Conservation (phyloP, 2,329 filamentous ascomycete genomes). For the Neofusicoccum cordaticola region DNA sequence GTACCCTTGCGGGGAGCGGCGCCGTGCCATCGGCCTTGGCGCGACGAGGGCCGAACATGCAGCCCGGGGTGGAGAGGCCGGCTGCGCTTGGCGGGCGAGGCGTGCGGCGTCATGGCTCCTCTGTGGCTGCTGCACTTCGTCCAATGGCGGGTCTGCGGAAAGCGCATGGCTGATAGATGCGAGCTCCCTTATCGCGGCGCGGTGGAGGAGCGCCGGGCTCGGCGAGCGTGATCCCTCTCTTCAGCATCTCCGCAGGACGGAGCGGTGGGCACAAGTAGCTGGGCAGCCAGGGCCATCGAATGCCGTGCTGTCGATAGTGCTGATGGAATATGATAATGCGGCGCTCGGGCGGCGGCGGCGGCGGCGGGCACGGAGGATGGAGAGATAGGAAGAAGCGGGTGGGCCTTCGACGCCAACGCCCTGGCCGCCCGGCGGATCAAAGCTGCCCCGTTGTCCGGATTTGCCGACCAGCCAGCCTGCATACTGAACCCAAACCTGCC, state of each 20-base stretch:
- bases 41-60: background rate
- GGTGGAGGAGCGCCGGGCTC: background rate
- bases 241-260: background rate
- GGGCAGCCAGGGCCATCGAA: background rate
- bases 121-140: background rate
- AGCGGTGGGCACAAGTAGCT: background rate
- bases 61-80: background rate
- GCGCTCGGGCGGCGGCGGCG: background rate
- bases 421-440: background rate
- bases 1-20: conserved; percentile 2
- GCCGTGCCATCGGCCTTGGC: conserved; percentile 3
- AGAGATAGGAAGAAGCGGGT: conserved; percentile 7
- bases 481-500: too few relatives aligned
- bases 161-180: background rate
- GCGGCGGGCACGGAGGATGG: too few relatives aligned
- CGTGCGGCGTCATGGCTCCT: background rate
- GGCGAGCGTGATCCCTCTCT: background rate
- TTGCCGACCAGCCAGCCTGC: background rate
- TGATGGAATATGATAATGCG: background rate
- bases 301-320: background rate
- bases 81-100: background rate
- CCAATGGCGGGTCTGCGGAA: background rate
- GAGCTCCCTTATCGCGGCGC: background rate
- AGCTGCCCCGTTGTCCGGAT: background rate
- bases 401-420: background rate